Percentiles rank a stretch among this genome's conserved stretches.
phyloP scores from a whole-genome alignment of 139 green algal genomes.

The Coelastrella sp. region DNA sequence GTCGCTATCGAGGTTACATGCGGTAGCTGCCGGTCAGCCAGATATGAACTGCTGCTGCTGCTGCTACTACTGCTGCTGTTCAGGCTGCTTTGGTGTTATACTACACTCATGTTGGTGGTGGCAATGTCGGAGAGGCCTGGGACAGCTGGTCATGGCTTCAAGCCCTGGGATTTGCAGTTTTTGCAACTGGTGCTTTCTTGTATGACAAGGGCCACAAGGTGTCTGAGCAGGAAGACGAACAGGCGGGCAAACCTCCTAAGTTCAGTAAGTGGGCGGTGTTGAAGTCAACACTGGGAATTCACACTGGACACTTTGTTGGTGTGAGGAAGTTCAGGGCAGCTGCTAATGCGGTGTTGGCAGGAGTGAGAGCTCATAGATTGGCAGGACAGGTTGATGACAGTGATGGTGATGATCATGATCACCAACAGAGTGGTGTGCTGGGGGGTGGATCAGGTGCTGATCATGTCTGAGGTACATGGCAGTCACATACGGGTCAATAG shows the following conservation, averaged over 20 bases:
- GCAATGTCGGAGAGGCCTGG: constrained; percentile 74
- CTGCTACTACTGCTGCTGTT: not conserved
- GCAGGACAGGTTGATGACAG: not conserved
- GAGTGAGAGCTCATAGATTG: not conserved
- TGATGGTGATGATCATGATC: too few species aligned
- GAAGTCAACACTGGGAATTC: constrained; percentile 30
- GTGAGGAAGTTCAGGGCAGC: constrained; percentile 5
- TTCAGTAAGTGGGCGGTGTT: constrained; percentile 61
- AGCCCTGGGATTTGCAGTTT: constrained; percentile 46
- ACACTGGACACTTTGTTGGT: constrained; percentile 23
- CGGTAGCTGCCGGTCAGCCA: too few species aligned
- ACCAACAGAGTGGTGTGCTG: too few species aligned
- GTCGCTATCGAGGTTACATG: too few species aligned
- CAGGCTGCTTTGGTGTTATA: constrained; percentile 72
- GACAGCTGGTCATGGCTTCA: constrained; percentile 64
- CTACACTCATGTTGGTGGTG: constrained; percentile 58
- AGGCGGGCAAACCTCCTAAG: not conserved
- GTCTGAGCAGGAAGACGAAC: not conserved
- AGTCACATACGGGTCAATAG: too few species aligned
- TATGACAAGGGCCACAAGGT: constrained; percentile 59
- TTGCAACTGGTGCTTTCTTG: constrained; percentile 75
- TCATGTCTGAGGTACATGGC: too few species aligned
- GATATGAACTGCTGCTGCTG: too few species aligned
- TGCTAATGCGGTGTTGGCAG: constrained; percentile 21
- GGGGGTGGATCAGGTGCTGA: not conserved